Evolutionary conservation across 2,329 filamentous ascomycete genomes (phyloP), one percentile per base, ranked within the genome.

Genomic region (Colletotrichum magnum): DNA sequence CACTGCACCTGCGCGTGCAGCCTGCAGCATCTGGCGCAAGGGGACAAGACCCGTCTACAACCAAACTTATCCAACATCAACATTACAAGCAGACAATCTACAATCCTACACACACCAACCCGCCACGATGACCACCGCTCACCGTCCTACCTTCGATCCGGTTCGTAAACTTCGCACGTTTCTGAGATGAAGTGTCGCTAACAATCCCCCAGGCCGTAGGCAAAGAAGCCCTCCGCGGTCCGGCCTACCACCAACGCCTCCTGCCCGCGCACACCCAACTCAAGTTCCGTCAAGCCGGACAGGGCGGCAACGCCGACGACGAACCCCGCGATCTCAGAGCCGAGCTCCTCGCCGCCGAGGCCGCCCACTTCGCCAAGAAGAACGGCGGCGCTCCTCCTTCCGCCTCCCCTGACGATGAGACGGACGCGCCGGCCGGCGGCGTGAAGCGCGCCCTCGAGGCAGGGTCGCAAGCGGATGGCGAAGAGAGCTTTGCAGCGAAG

Each of bases 81-180:
- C 59, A 18, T n/a, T 32, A 16, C 41, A 58, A 52, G 36, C 48
- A 57, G 18, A 6, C 39, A 39, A n/a, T 32, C 36, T 5, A n/a
- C 12, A 26, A 50, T 47, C 28, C 7, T 54, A 21, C 41, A 60
- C n/a, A 28, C 52, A 47, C 24, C 59, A 56, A 43, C 12, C n/a
- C 21, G 28, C 32, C 48, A 74, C 67, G 45, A 92, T 92, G 90
- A 92, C 90, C 73, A 88, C 86, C 82, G 90, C 90, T 50, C 90
- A 92, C 74, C 93, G 96, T 83, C 96, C 96, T 65, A 99, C 96
- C 0, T 99, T 99, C 79, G 96, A 99, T 80, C 96, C 96, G 73
- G 93, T 95, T 88, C 73, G 86, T 73, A 36, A 60, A 32, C 3
- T 39, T 12, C 57, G 15, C 21, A 21, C 1, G 5, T 36, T 21